phyloP scores from a whole-genome alignment of 208 protist species.

The Leishmania major region DNA sequence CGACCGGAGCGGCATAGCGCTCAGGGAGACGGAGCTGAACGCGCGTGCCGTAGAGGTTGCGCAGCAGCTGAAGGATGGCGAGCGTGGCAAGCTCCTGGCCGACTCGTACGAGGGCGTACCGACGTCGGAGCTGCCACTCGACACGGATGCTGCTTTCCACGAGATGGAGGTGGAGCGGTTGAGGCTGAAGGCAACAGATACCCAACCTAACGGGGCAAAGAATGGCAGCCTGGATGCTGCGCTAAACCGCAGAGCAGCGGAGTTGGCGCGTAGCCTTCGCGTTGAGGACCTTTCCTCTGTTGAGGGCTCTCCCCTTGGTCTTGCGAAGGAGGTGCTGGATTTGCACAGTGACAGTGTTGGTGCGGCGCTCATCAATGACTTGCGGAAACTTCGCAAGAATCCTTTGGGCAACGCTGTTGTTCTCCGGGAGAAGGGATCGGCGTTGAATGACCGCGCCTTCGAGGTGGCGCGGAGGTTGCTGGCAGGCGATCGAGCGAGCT shows the following conservation, averaged over 20 bases:
- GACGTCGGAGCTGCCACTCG: constrained; percentile 58
- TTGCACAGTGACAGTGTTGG: constrained; percentile 48
- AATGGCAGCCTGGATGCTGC: constrained; percentile 41
- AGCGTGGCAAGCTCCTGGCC: constrained; percentile 10
- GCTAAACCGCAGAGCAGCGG: constrained; percentile 64
- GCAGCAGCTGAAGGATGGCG: constrained; percentile 52
- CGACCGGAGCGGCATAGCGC: constrained; percentile 30
- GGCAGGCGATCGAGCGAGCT: constrained; percentile 36
- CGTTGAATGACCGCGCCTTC: constrained; percentile 50
- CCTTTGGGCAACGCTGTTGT: constrained; percentile 23
- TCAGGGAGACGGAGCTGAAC: constrained; percentile 59
- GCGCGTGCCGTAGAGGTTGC: constrained; percentile 65
- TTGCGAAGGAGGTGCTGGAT: constrained; percentile 46
- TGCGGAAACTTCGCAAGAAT: constrained; percentile 43
- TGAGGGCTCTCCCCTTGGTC: constrained; percentile 41
- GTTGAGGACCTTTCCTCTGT: constrained; percentile 45
- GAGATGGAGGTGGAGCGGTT: constrained; percentile 54
- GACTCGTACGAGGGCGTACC: constrained; percentile 52
- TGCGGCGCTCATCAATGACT: constrained; percentile 37
- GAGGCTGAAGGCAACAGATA: constrained; percentile 47
- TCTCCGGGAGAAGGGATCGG: constrained; percentile 34
- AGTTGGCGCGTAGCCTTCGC: constrained; percentile 57
- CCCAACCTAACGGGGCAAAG: constrained; percentile 33
- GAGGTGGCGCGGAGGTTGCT: constrained; percentile 46
- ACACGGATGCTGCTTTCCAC: constrained; percentile 61